Evolutionary conservation across 257 asterid genomes (phyloP).

Genomic region (Petunia secreta): DNA sequence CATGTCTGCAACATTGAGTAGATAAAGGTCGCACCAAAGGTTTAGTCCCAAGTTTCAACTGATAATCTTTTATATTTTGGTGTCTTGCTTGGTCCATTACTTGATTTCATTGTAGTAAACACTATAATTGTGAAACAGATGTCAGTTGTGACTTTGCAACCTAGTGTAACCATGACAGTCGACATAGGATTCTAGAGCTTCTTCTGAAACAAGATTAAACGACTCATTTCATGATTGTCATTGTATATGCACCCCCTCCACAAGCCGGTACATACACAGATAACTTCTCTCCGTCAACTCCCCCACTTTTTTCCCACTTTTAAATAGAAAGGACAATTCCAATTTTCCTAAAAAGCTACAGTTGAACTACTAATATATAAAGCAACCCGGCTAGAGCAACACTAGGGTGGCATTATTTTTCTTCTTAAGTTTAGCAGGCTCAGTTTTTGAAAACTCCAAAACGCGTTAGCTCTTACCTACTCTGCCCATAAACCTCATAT

Average conservation of each 20-base stretch:
- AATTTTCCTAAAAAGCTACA: too few species aligned
- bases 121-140: background rate
- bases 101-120: background rate
- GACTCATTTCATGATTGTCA: background rate
- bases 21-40: background rate
- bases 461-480: too few species aligned
- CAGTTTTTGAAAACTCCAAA: too few species aligned
- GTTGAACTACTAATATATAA: too few species aligned
- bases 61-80: background rate
- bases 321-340: too few species aligned
- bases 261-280: background rate
- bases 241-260: background rate
- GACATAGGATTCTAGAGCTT: conserved; percentile 9
- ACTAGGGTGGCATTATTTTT: too few species aligned
- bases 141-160: background rate
- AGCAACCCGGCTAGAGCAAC: too few species aligned
- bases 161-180: background rate
- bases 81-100: background rate
- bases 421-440: too few species aligned
- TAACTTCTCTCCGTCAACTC: too few species aligned
- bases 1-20: background rate
- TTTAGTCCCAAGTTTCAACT: background rate
- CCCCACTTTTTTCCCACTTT: too few species aligned
- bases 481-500: too few species aligned
- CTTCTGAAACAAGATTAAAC: background rate